Base-by-base conservation (phyloP, 306 rosid genomes). In the Cyamopsis tetragonoloba region DNA sequence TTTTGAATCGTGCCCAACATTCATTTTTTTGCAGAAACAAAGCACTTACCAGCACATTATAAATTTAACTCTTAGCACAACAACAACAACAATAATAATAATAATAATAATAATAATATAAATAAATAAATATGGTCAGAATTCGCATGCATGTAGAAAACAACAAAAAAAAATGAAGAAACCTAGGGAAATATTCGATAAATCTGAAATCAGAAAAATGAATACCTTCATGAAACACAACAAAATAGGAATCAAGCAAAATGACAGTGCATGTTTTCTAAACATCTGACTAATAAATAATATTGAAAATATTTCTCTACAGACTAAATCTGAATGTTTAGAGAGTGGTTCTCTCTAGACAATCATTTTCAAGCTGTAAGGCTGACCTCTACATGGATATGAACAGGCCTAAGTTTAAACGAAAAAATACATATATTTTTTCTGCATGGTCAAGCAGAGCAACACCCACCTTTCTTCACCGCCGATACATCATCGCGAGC, bases 401-500 rank as follows among this genome's bases (percentile, higher is more conserved):
- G 54, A 66, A 62, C 83, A 84, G 4, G 41, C 70, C 20, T 79
- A 32, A 31, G 35, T 61, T 42, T 43, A 35, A 7, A 61, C 4
- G 65, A 57, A 22, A 60, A 48, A 26, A 28, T 53, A 65, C 69
- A 56, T 31, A 63, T 9, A 72, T 26, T 38, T 59, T 24, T n/a
- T 27, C 30, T 17, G 58, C 58, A 32, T 14, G 30, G 13, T 82
- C 81, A 90, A 63, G 79, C 28, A 61, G 86, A 85, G 78, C 95
- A 87, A 31, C 96, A 87, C 38, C 89, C 95, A 12, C 24, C 61
- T 64, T 84, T 71, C 92, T 91, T 91, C 70, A 81, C 85, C 31
- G 87, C 87, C 1, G 97, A 91, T 26, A 82, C 91, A 68, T 88
- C 92, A 65, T 91, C 95, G 58, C 84, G 85, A 41, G 77, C 53